Base-by-base conservation (phyloP, 2,329 filamentous ascomycete species). In the Penicillium olsonii region DNA sequence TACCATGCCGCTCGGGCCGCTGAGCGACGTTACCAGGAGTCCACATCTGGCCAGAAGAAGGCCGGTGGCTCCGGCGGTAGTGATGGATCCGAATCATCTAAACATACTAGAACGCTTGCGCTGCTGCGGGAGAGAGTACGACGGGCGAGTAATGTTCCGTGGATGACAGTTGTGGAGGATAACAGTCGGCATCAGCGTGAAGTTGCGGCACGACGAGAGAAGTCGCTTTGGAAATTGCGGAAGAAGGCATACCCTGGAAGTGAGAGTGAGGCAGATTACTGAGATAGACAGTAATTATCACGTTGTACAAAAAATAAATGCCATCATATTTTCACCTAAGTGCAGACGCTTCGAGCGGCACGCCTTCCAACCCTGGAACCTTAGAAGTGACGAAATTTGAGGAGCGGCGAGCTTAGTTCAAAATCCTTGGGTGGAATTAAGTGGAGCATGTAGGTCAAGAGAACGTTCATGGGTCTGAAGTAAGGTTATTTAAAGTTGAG, bases 101-200 rank as follows among this genome's bases (percentile, higher is more conserved):
- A 62, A n/a, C 56, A 62, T 12, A 55, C 48, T 7, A 54, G 54
- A 10, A 52, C 58, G 4, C 55, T 65, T n/a, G 60, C 60, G 5
- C 45, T 60, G n/a, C 42, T 73, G 20, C 60, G 62, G 17, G 67
- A 72, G 29, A 57, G 71, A 24, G 62, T 71, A 7, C 60, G 61
- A 3, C 65, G 68, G 12, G 70, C 69, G 5, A 68, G 68, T 43
- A 65, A 67, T 35, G 68, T 69, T n/a, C 71, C 71, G 8, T 75
- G 69, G 68, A 69, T 73, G 68, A 69, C 57, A 14, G 65, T 73
- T 38, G 57, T 69, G 24, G 69, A 72, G 35, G 67, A 69, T 42
- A 59, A 63, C 19, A 62, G 66, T 33, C 56, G 59, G 12, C 52
- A 60, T 19, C 66, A 62, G 34, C 58, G 61, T 12, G 66, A 67